Conservation (phyloP, 148 eudicot species). For the Mesembryanthemum crystallinum region DNA sequence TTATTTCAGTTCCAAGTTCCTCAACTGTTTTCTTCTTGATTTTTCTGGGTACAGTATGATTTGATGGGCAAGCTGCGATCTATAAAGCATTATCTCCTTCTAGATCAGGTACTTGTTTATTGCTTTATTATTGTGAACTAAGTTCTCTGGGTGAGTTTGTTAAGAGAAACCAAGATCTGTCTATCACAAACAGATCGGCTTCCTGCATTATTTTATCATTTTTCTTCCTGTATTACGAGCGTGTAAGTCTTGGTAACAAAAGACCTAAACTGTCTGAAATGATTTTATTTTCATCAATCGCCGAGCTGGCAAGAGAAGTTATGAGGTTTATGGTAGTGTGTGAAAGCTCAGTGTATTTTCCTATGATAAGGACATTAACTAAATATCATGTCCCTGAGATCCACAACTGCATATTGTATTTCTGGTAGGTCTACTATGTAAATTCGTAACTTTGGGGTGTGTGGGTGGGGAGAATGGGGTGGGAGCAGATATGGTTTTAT, state of each 20-base stretch:
- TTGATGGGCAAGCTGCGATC: constrained; percentile 87
- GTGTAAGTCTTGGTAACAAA: background rate
- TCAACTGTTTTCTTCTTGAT: background rate
- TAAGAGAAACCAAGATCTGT: background rate
- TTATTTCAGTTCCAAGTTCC: constrained; percentile 10
- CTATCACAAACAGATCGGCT: background rate
- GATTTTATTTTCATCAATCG: constrained; percentile 4
- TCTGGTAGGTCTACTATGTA: too few relatives aligned
- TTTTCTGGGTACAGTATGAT: constrained; percentile 57
- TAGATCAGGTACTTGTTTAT: constrained; percentile 75
- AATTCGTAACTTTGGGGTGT: too few relatives aligned
- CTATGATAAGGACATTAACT: background rate
- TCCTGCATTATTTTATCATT: background rate
- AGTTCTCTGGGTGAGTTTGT: background rate
- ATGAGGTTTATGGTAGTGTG: constrained; percentile 8
- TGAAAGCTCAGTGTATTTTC: too few relatives aligned
- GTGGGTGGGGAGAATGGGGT: background rate
- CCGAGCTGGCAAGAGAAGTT: background rate
- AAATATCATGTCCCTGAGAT: too few relatives aligned
- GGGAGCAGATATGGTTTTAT: background rate
- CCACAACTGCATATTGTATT: too few relatives aligned
- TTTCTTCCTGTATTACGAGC: background rate
- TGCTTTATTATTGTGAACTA: background rate
- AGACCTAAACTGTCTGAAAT: background rate
- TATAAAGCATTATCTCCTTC: constrained; percentile 92